Percentiles rank a stretch among this genome's conserved stretches.
phyloP scores from a whole-genome alignment of 495 filamentous ascomycete genomes.

The Cercophora samala region DNA sequence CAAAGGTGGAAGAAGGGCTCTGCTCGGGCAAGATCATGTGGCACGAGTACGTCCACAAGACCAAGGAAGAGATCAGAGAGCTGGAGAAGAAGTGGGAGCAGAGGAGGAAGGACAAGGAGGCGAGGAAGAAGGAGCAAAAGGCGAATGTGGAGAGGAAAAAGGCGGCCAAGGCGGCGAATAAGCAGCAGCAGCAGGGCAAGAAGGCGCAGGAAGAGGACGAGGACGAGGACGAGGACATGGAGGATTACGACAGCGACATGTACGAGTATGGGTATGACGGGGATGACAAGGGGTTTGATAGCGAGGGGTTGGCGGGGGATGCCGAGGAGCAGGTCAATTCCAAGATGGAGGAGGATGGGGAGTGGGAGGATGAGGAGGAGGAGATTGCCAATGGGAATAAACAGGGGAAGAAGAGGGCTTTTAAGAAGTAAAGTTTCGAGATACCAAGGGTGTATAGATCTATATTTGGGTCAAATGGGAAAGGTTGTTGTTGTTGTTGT shows the following conservation, averaged over 20 bases:
- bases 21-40: conserved; percentile 92
- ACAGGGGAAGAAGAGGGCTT: conserved; percentile 20
- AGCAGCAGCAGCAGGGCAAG: conserved; percentile 47
- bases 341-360: conserved; percentile 50
- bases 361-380: conserved; percentile 53
- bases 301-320: conserved; percentile 54
- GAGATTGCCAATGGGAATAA: conserved; percentile 35
- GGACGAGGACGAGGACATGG: conserved; percentile 58
- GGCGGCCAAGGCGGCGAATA: conserved; percentile 50
- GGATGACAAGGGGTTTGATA: conserved; percentile 49
- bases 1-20: conserved; percentile 93
- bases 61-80: conserved; percentile 66
- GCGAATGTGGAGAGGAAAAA: conserved; percentile 86
- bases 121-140: conserved; percentile 72
- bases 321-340: conserved; percentile 58
- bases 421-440: conserved; percentile 13
- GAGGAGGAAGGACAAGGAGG: conserved; percentile 74
- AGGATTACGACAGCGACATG: conserved; percentile 51
- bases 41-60: conserved; percentile 91
- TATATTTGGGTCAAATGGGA: too few species aligned
- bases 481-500: background rate
- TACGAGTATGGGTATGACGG: conserved; percentile 37
- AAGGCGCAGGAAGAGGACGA: conserved; percentile 57
- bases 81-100: conserved; percentile 78
- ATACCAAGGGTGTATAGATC: too few species aligned